phyloP scores from a whole-genome alignment of 2,329 filamentous ascomycete genomes.

The Diaporthe citriasiana region DNA sequence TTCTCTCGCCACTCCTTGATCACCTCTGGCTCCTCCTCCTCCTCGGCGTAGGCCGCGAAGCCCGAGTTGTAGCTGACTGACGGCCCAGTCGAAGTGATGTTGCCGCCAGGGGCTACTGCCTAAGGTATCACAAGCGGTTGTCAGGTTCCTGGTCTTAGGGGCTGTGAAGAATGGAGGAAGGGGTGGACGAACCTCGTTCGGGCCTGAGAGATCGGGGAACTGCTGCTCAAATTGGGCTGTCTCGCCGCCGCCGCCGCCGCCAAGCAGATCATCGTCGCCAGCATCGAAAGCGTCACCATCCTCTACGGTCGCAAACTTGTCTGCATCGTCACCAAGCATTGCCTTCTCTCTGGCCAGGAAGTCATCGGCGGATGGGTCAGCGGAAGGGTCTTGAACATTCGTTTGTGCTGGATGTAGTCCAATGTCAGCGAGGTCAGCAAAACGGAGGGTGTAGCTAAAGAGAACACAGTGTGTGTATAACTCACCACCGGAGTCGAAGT shows the following conservation, averaged over 20 bases:
- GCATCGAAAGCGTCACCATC: conserved; percentile 77
- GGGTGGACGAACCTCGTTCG: conserved; percentile 72
- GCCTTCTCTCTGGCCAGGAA: conserved; percentile 95
- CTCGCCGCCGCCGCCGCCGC: conserved; percentile 69
- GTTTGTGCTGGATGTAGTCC: conserved; percentile 72
- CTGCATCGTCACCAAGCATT: conserved; percentile 90
- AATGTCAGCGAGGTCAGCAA: conserved; percentile 46
- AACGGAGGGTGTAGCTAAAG: conserved; percentile 31
- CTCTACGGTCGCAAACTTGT: conserved; percentile 85
- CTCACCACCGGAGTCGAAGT: conserved; percentile 78
- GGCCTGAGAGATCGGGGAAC: conserved; percentile 82
- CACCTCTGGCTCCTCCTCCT: conserved; percentile 88
- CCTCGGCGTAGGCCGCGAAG: conserved; percentile 67
- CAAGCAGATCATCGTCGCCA: conserved; percentile 79
- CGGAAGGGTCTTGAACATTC: conserved; percentile 70
- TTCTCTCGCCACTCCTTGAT: conserved; percentile 94
- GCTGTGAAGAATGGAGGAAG: too few species aligned
- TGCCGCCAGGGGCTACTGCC: conserved; percentile 81
- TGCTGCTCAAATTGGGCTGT: conserved; percentile 82
- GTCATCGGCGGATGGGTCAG: conserved; percentile 77
- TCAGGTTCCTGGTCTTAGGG: neutral
- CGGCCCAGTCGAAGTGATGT: conserved; percentile 77
- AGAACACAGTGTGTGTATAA: conserved; percentile 28
- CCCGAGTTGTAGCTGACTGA: conserved; percentile 74
- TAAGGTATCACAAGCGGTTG: conserved; percentile 50